Conservation (phyloP, 2,329 filamentous ascomycete species). For the Colletotrichum sp. region DNA sequence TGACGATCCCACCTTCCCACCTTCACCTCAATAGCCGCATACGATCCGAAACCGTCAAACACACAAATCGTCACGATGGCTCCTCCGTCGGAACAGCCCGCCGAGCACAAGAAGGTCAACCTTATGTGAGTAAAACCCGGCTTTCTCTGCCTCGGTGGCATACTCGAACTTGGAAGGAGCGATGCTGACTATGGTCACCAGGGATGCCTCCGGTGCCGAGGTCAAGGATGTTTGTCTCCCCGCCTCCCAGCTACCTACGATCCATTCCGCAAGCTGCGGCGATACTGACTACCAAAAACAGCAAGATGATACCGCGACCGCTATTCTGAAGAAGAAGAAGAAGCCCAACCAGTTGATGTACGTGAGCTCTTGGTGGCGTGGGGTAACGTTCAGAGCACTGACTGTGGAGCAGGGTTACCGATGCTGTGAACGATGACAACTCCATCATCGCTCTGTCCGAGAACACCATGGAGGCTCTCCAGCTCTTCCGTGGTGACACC, state of each 20-base stretch:
- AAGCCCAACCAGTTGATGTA: slow-evolving; percentile 99
- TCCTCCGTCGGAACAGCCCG: slow-evolving; percentile 57
- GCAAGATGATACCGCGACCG: slow-evolving; percentile 91
- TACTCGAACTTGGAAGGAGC: background rate
- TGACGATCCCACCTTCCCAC: slow-evolving; percentile 14
- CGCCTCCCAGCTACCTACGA: slow-evolving; percentile 7
- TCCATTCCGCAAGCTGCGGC: slow-evolving; percentile 19
- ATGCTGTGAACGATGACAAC: slow-evolving; percentile 99
- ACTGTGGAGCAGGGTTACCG: slow-evolving; percentile 76
- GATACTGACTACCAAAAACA: slow-evolving; percentile 46
- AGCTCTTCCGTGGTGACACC: slow-evolving; percentile 98
- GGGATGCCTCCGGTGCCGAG: slow-evolving; percentile 89
- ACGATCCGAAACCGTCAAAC: slow-evolving; percentile 10
- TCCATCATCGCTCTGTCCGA: slow-evolving; percentile 98
- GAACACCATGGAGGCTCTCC: slow-evolving; percentile 97
- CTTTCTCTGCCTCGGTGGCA: background rate
- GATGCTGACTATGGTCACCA: slow-evolving; percentile 49
- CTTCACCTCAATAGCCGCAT: background rate
- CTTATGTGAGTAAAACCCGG: slow-evolving; percentile 66
- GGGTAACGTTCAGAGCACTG: slow-evolving; percentile 2
- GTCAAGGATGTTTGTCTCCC: slow-evolving; percentile 73
- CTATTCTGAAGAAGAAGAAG: slow-evolving; percentile 99
- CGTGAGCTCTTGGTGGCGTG: slow-evolving; percentile 36
- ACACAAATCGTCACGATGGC: slow-evolving; percentile 64
- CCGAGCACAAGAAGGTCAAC: slow-evolving; percentile 79